These are phyloP conservation scores for Hirschfeldia incana DNA, from an alignment of 345 rosid species.

Conservation along the genomic window DNA sequence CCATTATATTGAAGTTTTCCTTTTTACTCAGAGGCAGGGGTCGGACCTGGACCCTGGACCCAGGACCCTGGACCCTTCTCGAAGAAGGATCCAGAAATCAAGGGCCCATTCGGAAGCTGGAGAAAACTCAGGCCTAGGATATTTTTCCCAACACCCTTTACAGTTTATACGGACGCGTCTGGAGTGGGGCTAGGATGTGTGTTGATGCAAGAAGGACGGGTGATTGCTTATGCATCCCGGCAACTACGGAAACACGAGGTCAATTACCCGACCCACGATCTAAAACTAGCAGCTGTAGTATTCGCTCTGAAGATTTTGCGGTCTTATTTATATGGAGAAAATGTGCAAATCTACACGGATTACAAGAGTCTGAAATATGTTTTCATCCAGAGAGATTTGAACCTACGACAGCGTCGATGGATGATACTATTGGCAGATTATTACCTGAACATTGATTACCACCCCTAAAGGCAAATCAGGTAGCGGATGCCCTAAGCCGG, in stretches of 20 bases:
- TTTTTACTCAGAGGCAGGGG: too few relatives aligned
- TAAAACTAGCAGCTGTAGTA: neutral
- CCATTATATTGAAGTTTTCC: too few relatives aligned
- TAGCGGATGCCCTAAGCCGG: neutral
- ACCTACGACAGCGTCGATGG: neutral
- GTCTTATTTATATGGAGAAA: neutral
- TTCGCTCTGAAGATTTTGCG: neutral
- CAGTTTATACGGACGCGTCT: neutral
- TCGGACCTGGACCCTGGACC: too few relatives aligned
- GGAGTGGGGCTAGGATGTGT: neutral
- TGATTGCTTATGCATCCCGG: neutral
- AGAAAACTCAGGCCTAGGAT: too few relatives aligned
- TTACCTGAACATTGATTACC: neutral
- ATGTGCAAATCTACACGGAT: neutral
- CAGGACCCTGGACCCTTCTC: too few relatives aligned
- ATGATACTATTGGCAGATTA: neutral
- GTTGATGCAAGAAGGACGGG: neutral
- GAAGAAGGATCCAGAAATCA: too few relatives aligned
- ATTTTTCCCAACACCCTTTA: neutral
- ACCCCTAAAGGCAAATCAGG: neutral
- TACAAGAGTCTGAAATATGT: neutral
- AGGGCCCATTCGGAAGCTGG: too few relatives aligned
- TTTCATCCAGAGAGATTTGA: neutral
- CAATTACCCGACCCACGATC: neutral
- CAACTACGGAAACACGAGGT: neutral